These are phyloP conservation scores for Penicillium nordicum DNA, from an alignment of 2,329 filamentous ascomycete species.

Conservation along the genomic window DNA sequence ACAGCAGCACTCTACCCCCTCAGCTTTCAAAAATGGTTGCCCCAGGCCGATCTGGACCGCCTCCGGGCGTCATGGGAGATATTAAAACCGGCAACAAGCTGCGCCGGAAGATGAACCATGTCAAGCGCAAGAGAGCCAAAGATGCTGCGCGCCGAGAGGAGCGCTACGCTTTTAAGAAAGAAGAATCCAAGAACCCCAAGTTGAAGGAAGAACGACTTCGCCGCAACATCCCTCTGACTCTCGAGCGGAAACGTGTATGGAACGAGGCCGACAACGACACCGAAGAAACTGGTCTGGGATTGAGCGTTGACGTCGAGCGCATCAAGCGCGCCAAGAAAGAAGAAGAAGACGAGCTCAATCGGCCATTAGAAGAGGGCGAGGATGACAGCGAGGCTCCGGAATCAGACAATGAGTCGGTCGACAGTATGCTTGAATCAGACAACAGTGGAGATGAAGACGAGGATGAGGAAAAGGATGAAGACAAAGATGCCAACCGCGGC, in stretches of 20 bases:
- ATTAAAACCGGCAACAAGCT: slow-evolving; percentile 71
- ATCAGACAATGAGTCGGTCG: slow-evolving; percentile 57
- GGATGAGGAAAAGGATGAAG: slow-evolving; percentile 47
- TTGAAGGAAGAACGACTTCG: slow-evolving; percentile 69
- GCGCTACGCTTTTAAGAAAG: slow-evolving; percentile 74
- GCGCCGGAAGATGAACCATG: slow-evolving; percentile 70
- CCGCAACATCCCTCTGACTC: slow-evolving; percentile 73
- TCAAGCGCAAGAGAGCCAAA: slow-evolving; percentile 73
- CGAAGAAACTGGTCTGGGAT: slow-evolving; percentile 44
- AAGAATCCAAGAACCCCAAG: slow-evolving; percentile 78
- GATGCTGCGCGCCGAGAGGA: slow-evolving; percentile 72
- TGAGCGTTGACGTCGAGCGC: slow-evolving; percentile 49
- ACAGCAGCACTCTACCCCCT: slow-evolving; percentile 1
- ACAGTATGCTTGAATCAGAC: slow-evolving; percentile 71
- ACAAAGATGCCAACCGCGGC: slow-evolving; percentile 31
- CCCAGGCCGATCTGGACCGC: slow-evolving; percentile 43
- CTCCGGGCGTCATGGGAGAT: slow-evolving; percentile 46
- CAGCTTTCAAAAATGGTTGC: slow-evolving; percentile 46
- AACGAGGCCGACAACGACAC: slow-evolving; percentile 64
- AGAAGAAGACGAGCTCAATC: slow-evolving; percentile 43
- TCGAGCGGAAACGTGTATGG: slow-evolving; percentile 88
- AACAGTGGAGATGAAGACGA: slow-evolving; percentile 47
- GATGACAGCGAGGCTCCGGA: slow-evolving; percentile 41
- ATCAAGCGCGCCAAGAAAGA: slow-evolving; percentile 48
- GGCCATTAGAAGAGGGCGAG: slow-evolving; percentile 44